These are phyloP conservation scores for Ilex aquifolium DNA, from an alignment of 257 asterid genomes.

Conservation along the genomic window DNA sequence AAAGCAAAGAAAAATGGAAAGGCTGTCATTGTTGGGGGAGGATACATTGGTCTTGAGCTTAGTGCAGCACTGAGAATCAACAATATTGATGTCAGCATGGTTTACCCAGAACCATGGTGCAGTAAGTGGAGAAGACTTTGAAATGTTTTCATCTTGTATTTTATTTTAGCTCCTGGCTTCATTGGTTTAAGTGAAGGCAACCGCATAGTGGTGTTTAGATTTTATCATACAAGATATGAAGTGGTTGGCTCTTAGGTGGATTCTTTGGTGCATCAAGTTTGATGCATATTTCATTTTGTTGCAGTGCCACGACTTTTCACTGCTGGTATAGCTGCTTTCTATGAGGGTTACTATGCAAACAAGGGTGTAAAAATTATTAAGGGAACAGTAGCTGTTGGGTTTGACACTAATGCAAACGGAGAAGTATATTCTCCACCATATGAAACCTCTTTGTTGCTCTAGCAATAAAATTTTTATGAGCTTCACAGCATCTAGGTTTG, in stretches of 20 bases:
- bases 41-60: conserved; percentile 93
- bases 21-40: conserved; percentile 94
- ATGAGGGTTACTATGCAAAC: conserved; percentile 70
- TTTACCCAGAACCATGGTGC: conserved; percentile 99
- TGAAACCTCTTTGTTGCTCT: conserved; percentile 1
- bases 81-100: conserved; percentile 76
- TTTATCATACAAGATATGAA: not conserved
- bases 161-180: conserved; percentile 1
- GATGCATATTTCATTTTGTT: conserved; percentile 12
- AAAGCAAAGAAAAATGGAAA: conserved; percentile 72
- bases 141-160: conserved; percentile 1
- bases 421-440: conserved; percentile 42
- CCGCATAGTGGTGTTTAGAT: not conserved
- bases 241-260: conserved; percentile 1
- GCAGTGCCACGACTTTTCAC: conserved; percentile 96
- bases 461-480: conserved; percentile 1
- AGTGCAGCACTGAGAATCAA: conserved; percentile 83
- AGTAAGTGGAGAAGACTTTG: conserved; percentile 49
- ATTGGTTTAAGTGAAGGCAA: not conserved
- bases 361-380: conserved; percentile 81
- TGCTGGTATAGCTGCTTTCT: conserved; percentile 84
- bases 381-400: conserved; percentile 96
- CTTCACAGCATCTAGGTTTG: not conserved
- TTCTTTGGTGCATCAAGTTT: conserved; percentile 1
- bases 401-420: conserved; percentile 59